Conservation (phyloP, 345 rosid genomes). For the Mallotus nudiflorus region DNA sequence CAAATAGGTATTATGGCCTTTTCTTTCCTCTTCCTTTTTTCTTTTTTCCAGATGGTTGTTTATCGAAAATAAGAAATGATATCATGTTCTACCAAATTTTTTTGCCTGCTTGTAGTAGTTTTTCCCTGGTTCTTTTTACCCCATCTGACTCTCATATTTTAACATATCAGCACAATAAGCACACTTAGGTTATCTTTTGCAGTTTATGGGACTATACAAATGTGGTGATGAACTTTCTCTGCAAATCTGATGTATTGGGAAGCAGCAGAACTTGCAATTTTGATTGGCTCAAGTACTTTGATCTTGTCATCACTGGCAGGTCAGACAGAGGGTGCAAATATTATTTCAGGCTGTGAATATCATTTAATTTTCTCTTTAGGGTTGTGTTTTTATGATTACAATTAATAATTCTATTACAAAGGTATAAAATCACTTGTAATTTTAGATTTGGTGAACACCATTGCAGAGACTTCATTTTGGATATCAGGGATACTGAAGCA, state of each 20-base stretch:
- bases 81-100: not conserved
- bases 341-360: too few species aligned
- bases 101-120: not conserved
- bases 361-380: too few species aligned
- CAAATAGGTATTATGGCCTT: constrained; percentile 64
- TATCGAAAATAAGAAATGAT: not conserved
- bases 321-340: too few species aligned
- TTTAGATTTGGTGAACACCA: too few species aligned
- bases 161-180: not conserved
- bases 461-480: too few species aligned
- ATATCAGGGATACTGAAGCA: too few species aligned
- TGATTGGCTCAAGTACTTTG: constrained; percentile 92
- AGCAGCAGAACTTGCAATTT: constrained; percentile 52
- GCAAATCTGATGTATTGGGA: constrained; percentile 44
- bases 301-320: constrained; percentile 98
- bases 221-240: constrained; percentile 94
- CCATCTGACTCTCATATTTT: not conserved
- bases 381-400: too few species aligned
- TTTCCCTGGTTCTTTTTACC: not conserved
- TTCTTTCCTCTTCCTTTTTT: not conserved
- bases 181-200: constrained; percentile 35
- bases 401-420: too few species aligned
- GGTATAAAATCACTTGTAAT: too few species aligned
- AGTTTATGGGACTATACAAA: constrained; percentile 99
- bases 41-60: not conserved